phyloP scores from a whole-genome alignment of 2,329 filamentous ascomycete genomes.

The Penicillium sp. region DNA sequence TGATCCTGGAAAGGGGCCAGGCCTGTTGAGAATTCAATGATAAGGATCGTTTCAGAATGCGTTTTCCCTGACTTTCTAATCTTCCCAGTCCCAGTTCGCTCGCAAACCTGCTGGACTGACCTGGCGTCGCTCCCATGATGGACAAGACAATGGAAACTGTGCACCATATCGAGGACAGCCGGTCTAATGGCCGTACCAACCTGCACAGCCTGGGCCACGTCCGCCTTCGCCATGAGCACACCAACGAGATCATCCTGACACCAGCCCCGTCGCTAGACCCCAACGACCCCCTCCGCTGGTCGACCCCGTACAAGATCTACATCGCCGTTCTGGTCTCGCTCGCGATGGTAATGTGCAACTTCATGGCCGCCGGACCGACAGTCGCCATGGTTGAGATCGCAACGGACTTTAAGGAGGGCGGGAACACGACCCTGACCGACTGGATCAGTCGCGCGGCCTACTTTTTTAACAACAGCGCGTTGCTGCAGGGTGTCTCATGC shows the following conservation, averaged over 20 bases:
- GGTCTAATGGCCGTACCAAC: background rate
- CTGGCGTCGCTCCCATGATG: background rate
- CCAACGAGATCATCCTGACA: slow-evolving; percentile 9
- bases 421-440: background rate
- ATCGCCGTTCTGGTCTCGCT: slow-evolving; percentile 25
- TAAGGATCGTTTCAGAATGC: background rate
- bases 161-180: background rate
- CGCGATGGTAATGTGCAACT: slow-evolving; percentile 62
- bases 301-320: slow-evolving; percentile 2
- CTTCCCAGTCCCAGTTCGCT: background rate
- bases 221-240: slow-evolving; percentile 3
- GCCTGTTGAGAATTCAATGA: background rate
- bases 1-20: background rate
- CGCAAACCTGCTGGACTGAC: background rate
- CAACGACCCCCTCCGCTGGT: slow-evolving; percentile 35
- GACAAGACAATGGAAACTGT: background rate
- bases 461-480: slow-evolving; percentile 58
- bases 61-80: background rate
- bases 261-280: slow-evolving; percentile 32
- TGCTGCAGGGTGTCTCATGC: slow-evolving; percentile 54
- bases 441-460: slow-evolving; percentile 46
- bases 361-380: slow-evolving; percentile 60
- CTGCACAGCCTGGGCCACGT: slow-evolving; percentile 3
- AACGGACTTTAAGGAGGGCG: slow-evolving; percentile 53
- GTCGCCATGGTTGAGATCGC: slow-evolving; percentile 57